Percentiles rank a stretch among this genome's conserved stretches.
Evolutionary conservation across 139 green algal genomes (phyloP).

Genomic region (Chara braunii): DNA sequence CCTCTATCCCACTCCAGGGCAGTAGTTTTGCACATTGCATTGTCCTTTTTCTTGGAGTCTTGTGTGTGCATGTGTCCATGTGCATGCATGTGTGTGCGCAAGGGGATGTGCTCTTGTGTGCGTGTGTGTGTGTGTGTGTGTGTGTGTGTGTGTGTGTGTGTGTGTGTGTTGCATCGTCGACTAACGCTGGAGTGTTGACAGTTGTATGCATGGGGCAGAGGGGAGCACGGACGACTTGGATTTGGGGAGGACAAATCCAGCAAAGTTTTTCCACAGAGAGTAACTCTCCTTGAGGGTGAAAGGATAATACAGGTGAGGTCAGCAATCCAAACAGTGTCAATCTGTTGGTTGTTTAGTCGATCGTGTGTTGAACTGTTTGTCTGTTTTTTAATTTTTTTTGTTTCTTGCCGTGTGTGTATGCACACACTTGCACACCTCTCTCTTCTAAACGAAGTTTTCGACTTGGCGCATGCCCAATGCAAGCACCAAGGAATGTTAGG

Average conservation of each 20-base stretch:
- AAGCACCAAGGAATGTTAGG: too few relatives aligned
- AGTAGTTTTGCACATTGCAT: too few relatives aligned
- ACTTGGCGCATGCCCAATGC: too few relatives aligned
- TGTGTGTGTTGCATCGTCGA: not conserved
- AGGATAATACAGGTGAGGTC: conserved; percentile 4
- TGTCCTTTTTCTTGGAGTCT: not conserved
- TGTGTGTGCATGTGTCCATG: not conserved
- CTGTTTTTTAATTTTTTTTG: too few relatives aligned
- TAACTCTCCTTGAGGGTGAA: conserved; percentile 18
- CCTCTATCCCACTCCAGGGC: too few relatives aligned
- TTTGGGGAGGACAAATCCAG: conserved; percentile 38
- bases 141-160: not conserved
- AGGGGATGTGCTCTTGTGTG: not conserved
- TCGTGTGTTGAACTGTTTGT: too few relatives aligned
- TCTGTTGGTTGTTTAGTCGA: too few relatives aligned
- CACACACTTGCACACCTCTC: too few relatives aligned
- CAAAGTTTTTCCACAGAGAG: conserved; percentile 14
- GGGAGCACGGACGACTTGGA: conserved; percentile 33
- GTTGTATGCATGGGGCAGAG: conserved; percentile 31
- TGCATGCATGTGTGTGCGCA: not conserved
- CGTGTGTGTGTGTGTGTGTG: not conserved
- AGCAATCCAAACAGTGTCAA: too few relatives aligned
- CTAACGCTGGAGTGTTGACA: not conserved
- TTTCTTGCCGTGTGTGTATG: too few relatives aligned
- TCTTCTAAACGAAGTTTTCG: too few relatives aligned